Conservation (phyloP, 176 grass and related monocot species). For the Alloteropsis semialata region DNA sequence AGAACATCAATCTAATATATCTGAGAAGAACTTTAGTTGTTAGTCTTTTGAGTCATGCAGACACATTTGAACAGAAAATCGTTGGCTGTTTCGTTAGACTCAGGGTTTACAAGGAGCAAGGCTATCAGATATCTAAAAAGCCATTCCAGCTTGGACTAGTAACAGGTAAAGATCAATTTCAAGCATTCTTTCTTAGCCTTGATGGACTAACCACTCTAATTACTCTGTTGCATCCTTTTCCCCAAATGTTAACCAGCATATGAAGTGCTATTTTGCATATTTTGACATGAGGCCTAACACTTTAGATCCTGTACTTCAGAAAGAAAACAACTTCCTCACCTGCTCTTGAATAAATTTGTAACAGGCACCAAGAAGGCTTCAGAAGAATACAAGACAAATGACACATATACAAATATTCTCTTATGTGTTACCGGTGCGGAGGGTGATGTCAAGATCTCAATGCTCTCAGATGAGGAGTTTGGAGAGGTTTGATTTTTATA, state of each 20-base stretch:
- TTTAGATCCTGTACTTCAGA: background rate
- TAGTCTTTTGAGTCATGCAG: constrained; percentile 51
- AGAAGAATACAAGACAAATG: constrained; percentile 65
- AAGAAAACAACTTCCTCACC: constrained; percentile 17
- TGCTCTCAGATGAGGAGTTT: constrained; percentile 69
- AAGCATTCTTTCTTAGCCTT: constrained; percentile 1
- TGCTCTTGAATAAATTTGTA: constrained; percentile 18
- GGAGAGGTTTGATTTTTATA: constrained; percentile 56
- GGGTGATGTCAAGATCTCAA: constrained; percentile 53
- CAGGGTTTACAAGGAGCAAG: constrained; percentile 20
- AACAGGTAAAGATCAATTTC: constrained; percentile 52
- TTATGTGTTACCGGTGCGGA: constrained; percentile 53
- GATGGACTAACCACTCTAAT: no score
- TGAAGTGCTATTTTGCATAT: background rate
- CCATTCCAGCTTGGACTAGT: constrained; percentile 64
- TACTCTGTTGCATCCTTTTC: background rate
- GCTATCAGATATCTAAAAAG: constrained; percentile 28
- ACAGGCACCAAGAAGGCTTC: constrained; percentile 62
- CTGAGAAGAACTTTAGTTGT: constrained; percentile 61
- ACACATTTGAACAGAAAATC: constrained; percentile 77
- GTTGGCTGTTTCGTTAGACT: constrained; percentile 77
- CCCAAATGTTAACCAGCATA: background rate
- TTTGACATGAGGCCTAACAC: background rate
- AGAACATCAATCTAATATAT: constrained; percentile 70
- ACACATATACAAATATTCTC: constrained; percentile 53